phyloP scores from a whole-genome alignment of 257 asterid genomes.

The Fraxinus cuspidata region DNA sequence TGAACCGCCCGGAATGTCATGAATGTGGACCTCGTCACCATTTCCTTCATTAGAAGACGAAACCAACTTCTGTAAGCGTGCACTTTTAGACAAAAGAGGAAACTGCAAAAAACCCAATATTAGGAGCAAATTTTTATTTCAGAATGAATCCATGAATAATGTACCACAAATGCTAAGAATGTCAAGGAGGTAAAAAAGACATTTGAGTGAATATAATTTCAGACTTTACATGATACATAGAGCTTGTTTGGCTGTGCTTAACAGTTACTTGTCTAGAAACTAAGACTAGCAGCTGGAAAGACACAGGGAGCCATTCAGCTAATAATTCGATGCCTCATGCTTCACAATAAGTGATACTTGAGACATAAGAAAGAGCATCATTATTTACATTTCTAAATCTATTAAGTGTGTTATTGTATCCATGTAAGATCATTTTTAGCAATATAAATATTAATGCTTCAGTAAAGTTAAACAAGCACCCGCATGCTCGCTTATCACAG shows the following conservation, averaged over 20 bases:
- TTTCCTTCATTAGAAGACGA: constrained; percentile 47
- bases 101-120: constrained; percentile 46
- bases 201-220: neutral
- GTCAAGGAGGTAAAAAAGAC: neutral
- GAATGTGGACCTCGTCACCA: constrained; percentile 47
- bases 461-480: neutral
- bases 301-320: neutral
- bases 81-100: constrained; percentile 70
- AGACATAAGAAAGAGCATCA: neutral
- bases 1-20: constrained; percentile 71
- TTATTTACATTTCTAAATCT: neutral
- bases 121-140: constrained; percentile 19
- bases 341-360: neutral
- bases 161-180: neutral
- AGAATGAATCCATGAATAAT: neutral
- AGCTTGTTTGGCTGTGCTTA: neutral
- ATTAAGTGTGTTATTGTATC: neutral
- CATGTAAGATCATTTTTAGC: neutral
- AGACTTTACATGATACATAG: neutral
- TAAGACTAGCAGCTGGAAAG: neutral
- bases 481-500: neutral
- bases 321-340: neutral
- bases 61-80: constrained; percentile 52
- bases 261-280: neutral
- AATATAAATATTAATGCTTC: neutral